These are phyloP conservation scores for Ogataea paraovalis DNA, from an alignment of 805 yeast genomes.

Conservation along the genomic window DNA sequence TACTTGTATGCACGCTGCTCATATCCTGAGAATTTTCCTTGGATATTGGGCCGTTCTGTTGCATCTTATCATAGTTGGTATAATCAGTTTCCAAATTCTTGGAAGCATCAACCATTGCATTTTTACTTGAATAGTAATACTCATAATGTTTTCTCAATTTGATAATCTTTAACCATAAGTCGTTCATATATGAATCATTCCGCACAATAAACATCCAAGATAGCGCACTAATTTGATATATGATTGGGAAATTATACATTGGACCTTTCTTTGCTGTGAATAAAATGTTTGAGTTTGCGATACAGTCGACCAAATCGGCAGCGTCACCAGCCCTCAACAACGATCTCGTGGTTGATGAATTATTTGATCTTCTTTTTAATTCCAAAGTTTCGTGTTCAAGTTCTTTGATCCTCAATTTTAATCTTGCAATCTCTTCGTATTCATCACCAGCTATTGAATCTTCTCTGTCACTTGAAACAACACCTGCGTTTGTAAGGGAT, in stretches of 20 bases:
- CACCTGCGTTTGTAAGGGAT: neutral
- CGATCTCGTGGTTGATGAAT: conserved; percentile 5
- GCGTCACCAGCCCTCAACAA: conserved; percentile 16
- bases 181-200: conserved; percentile 53
- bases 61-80: conserved; percentile 28
- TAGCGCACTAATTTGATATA: conserved; percentile 42
- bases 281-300: conserved; percentile 31
- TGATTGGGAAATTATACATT: conserved; percentile 33
- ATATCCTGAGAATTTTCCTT: conserved; percentile 19
- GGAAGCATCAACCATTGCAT: conserved; percentile 28
- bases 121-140: conserved; percentile 30
- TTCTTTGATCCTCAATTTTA: conserved; percentile 24
- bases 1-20: conserved; percentile 29
- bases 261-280: conserved; percentile 35
- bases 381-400: conserved; percentile 27
- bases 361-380: conserved; percentile 11
- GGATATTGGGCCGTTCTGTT: conserved; percentile 3
- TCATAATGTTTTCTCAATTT: conserved; percentile 35
- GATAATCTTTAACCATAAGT: conserved; percentile 43
- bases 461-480: conserved; percentile 2
- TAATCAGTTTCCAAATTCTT: conserved; percentile 30
- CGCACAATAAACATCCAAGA: conserved; percentile 59
- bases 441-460: conserved; percentile 12
- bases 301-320: conserved; percentile 30
- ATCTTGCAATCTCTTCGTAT: conserved; percentile 19